phyloP scores from a whole-genome alignment of 352 stramenopile species.

The Globisporangium takayamanum region DNA sequence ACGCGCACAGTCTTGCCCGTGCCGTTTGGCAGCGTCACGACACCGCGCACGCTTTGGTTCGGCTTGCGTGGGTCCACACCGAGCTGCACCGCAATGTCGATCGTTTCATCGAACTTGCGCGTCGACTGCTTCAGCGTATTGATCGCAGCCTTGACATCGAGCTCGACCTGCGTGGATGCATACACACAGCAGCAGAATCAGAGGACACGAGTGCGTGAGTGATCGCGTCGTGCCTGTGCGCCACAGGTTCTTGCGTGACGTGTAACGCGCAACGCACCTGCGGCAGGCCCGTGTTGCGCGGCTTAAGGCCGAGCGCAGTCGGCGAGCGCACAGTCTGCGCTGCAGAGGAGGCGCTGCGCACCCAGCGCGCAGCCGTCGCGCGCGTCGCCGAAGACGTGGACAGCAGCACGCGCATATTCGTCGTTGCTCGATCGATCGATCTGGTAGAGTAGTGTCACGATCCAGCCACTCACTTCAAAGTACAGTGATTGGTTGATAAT shows the following conservation, averaged over 20 bases:
- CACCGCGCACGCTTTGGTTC: conserved; percentile 84
- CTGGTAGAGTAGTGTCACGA: no score
- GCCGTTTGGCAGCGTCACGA: conserved; percentile 81
- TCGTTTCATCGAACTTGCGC: conserved; percentile 84
- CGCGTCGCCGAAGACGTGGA: conserved; percentile 22
- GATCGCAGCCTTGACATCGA: conserved; percentile 59
- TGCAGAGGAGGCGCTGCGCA: conserved; percentile 30
- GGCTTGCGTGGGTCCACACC: conserved; percentile 84
- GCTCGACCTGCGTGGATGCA: conserved; percentile 25
- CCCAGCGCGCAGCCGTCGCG: conserved; percentile 29
- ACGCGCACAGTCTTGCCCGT: conserved; percentile 86
- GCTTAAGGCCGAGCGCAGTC: conserved; percentile 60
- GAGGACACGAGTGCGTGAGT: neutral
- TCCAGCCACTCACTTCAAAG: no score
- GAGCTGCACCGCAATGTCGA: conserved; percentile 81
- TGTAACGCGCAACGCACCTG: conserved; percentile 27
- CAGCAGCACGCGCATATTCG: conserved; percentile 37
- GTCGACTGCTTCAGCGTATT: conserved; percentile 49
- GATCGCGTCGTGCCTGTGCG: neutral
- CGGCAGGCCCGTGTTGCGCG: conserved; percentile 37
- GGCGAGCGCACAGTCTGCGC: conserved; percentile 34
- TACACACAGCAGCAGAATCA: neutral
- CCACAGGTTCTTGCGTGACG: neutral
- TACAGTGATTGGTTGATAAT: no score
- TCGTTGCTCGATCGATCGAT: neutral